Evolutionary conservation across 148 eudicot genomes (phyloP), one percentile per base, ranked within the genome.

Genomic region (Suaeda aralocaspica): DNA sequence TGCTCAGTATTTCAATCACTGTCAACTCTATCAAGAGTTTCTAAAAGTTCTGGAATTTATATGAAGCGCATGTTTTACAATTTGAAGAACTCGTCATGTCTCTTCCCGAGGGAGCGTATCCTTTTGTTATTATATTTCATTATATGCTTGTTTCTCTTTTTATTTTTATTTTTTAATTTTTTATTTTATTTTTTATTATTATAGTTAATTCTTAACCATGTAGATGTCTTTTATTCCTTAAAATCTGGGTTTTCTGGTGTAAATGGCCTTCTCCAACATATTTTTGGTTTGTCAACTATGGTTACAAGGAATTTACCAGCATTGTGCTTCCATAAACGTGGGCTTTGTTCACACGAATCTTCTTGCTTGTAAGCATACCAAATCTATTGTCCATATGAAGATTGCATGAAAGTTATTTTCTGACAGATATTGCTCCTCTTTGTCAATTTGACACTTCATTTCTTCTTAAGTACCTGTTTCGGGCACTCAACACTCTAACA

Each of bases 71-170:
- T 83, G 39, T 81, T 93, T 75, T 93, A 93, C 75, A 84, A 69
- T 48, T 22, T 73, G 79, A 84, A 72, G 59, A 30, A 31, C 64
- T 78, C 85, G 33, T 67, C 88, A 50, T 77, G 80, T 64, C 78
- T 78, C 68, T 82, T 93, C 66, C 87, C 85, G 26, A 64, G 71
- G 69, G 80, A 80, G 24, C 90, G 96, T 93, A 93, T 93, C 95
- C 98, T 84, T 71, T 46, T 63, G 19, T 21, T 49, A 14, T 44
- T 31, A 21, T 49, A 53, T 21, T 13, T 55, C 51, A 24, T 29
- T 36, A 36, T 36, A 8, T 36, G 41, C 41, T n/a, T n/a, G n/a
- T n/a, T n/a, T n/a, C n/a, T n/a, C 7, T 19, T 46, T 52, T n/a
- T 25, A 21, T 21, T 7, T 29, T 13, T 41, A 29, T 48, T 48